Conservation (phyloP, 305 asterid species). For the Rubia tinctorum region DNA sequence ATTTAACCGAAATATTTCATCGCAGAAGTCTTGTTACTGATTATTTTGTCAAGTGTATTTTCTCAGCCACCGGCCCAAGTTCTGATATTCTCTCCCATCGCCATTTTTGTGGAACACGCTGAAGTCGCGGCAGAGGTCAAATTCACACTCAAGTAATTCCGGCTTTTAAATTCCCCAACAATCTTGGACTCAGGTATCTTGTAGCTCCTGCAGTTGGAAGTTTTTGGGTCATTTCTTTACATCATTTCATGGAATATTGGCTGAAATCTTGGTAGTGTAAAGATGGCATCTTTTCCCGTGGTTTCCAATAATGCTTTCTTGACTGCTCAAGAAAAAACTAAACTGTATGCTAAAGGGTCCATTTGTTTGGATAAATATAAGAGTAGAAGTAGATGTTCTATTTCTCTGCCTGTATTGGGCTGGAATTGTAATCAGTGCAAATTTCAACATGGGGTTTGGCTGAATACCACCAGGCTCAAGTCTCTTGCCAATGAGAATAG, state of each 20-base stretch:
- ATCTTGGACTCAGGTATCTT: conserved; percentile 7
- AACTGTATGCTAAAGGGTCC: conserved; percentile 36
- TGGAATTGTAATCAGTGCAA: conserved; percentile 32
- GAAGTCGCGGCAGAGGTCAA: background rate
- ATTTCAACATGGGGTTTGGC: conserved; percentile 33
- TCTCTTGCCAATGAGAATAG: conserved; percentile 38
- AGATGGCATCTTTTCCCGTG: conserved; percentile 73
- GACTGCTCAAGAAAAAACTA: conserved; percentile 38
- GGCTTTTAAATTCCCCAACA: background rate
- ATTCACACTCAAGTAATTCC: background rate
- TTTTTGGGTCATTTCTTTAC: background rate
- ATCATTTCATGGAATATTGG: background rate
- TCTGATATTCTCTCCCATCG: background rate
- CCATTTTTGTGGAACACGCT: background rate
- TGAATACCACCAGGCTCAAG: conserved; percentile 41
- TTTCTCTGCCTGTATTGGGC: conserved; percentile 36
- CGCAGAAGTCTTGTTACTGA: background rate
- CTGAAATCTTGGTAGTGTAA: conserved; percentile 16
- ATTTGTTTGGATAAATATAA: conserved; percentile 25
- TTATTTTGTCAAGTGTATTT: background rate
- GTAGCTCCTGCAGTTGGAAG: background rate
- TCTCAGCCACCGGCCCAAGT: background rate
- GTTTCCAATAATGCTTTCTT: conserved; percentile 49
- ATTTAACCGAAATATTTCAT: background rate
- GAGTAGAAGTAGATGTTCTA: conserved; percentile 32